phyloP scores from a whole-genome alignment of 1,284 basidiomycete species.

The Paramarasmius palmivorus region DNA sequence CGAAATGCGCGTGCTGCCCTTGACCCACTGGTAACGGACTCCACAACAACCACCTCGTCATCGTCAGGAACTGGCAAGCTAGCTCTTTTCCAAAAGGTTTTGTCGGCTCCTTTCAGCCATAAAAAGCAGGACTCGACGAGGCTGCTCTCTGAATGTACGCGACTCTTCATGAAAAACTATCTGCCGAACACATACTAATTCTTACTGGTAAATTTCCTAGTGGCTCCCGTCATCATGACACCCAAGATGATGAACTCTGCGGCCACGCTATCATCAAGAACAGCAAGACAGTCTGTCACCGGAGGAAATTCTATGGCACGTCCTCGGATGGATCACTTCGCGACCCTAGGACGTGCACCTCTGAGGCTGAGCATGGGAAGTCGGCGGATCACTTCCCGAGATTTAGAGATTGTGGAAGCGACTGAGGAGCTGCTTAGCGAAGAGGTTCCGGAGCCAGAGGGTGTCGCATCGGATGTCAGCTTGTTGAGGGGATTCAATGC shows the following conservation, averaged over 20 bases:
- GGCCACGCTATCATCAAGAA: conserved; percentile 57
- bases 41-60: conserved; percentile 18
- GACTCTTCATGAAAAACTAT: conserved; percentile 3
- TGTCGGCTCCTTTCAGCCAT: conserved; percentile 67
- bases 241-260: conserved; percentile 75
- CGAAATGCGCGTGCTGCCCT: conserved; percentile 34
- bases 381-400: conserved; percentile 74
- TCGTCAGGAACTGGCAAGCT: conserved; percentile 43
- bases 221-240: conserved; percentile 90
- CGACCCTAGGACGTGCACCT: conserved; percentile 71
- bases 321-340: conserved; percentile 59
- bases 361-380: conserved; percentile 64
- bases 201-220: conserved; percentile 38
- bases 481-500: conserved; percentile 88
- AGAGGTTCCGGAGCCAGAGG: conserved; percentile 70
- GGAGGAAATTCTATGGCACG: conserved; percentile 33
- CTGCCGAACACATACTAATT: conserved; percentile 6
- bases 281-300: conserved; percentile 40
- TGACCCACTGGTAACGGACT: conserved; percentile 35
- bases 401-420: conserved; percentile 83
- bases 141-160: conserved; percentile 73
- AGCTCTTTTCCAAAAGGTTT: conserved; percentile 62
- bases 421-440: conserved; percentile 75
- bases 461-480: conserved; percentile 65
- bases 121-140: conserved; percentile 67